A percentile compares a stretch with the other conserved stretches of the same genome.
These are phyloP conservation scores for Cyclospora cayetanensis DNA, from an alignment of 169 alveolate genomes.

Conservation along the genomic window DNA sequence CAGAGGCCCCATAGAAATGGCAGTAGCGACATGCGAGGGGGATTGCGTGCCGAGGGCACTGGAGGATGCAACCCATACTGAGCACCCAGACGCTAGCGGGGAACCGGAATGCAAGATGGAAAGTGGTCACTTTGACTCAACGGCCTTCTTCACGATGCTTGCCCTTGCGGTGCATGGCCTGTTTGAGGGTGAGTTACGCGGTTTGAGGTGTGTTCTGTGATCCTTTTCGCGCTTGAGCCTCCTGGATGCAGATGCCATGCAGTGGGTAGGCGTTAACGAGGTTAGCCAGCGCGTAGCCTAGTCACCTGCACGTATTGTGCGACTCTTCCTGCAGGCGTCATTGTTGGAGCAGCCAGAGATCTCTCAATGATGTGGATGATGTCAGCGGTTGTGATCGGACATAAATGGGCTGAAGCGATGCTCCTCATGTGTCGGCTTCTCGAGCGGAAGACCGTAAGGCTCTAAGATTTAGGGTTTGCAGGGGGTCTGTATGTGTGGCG, in stretches of 20 bases:
- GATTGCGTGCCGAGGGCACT: too few relatives aligned
- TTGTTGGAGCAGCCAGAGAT: slow-evolving; percentile 29
- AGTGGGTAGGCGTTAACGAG: too few relatives aligned
- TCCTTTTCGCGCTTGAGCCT: too few relatives aligned
- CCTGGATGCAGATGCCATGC: too few relatives aligned
- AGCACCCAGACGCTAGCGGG: too few relatives aligned
- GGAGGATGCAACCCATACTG: too few relatives aligned
- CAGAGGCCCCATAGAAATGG: too few relatives aligned
- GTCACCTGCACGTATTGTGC: too few relatives aligned
- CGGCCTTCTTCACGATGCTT: slow-evolving; percentile 33
- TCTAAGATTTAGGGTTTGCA: neutral
- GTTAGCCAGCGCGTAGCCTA: too few relatives aligned
- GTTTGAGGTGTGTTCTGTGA: too few relatives aligned
- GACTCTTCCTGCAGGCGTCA: neutral
- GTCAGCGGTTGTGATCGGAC: slow-evolving; percentile 39
- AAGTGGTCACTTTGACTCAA: neutral
- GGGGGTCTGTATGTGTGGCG: neutral
- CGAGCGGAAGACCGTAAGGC: slow-evolving; percentile 9
- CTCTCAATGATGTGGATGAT: neutral
- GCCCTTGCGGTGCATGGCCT: slow-evolving; percentile 63
- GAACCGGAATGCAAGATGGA: too few relatives aligned
- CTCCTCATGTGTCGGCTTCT: slow-evolving; percentile 52
- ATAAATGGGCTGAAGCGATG: slow-evolving; percentile 61
- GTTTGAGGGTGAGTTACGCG: slow-evolving; percentile 24
- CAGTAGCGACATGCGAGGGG: too few relatives aligned